Conservation (phyloP, 768 basidiomycete species). For the Macrolepiota dolichaula region DNA sequence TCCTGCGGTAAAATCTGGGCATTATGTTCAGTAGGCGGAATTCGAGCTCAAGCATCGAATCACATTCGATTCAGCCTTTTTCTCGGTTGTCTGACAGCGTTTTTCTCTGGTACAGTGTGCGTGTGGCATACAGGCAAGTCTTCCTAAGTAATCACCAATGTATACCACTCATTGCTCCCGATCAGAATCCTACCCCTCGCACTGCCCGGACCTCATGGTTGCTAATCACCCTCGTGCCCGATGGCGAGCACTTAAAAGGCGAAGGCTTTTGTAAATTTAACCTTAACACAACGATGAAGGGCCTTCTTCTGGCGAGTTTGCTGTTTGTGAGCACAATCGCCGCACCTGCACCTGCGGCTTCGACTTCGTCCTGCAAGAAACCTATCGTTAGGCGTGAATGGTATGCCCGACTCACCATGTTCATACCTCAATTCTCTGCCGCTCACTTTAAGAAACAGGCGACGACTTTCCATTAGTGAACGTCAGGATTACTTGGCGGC, state of each 20-base stretch:
- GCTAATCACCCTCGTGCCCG: background rate
- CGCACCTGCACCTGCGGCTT: background rate
- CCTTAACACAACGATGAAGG: background rate
- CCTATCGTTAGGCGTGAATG: background rate
- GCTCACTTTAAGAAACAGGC: background rate
- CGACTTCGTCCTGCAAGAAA: background rate
- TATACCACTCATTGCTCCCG: background rate
- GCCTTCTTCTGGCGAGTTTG: background rate
- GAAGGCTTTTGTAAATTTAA: background rate
- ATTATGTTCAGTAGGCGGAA: too few relatives aligned
- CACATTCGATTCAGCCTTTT: too few relatives aligned
- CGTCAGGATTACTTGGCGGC: conserved; percentile 16
- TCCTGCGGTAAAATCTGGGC: too few relatives aligned
- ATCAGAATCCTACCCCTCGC: background rate
- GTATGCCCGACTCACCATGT: background rate
- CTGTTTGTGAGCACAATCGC: background rate
- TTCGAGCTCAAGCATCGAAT: too few relatives aligned
- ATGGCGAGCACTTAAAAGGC: background rate
- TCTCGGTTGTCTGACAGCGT: too few relatives aligned
- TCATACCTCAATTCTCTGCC: background rate
- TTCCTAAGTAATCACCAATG: too few relatives aligned
- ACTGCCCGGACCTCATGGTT: too few relatives aligned
- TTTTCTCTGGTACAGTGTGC: too few relatives aligned
- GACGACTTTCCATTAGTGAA: background rate
- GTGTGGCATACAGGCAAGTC: too few relatives aligned